Conservation (phyloP, 257 asterid species). For the Nicotiana attenuata region DNA sequence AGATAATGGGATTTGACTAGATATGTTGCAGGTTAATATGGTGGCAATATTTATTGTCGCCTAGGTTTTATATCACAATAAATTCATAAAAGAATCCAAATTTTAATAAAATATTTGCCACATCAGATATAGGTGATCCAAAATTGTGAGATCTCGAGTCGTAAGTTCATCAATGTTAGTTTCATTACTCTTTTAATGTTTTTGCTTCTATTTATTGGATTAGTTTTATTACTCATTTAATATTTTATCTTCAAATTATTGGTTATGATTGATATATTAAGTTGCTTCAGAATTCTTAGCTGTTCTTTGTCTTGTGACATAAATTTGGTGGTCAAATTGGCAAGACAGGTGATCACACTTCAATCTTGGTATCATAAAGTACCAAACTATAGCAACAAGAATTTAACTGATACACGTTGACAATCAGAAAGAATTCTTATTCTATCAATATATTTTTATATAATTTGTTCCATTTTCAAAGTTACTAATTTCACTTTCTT, state of each 20-base stretch:
- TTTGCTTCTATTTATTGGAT: not conserved
- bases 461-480: not conserved
- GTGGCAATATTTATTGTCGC: not conserved
- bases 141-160: not conserved
- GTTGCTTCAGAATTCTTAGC: not conserved
- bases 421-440: no score
- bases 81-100: no score
- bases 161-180: not conserved
- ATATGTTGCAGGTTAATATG: not conserved
- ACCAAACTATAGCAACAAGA: no score
- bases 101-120: no score
- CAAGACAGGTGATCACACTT: not conserved
- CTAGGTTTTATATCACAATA: not conserved
- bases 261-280: not conserved
- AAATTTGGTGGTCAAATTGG: not conserved
- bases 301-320: not conserved
- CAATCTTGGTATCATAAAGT: not conserved
- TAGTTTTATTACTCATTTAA: not conserved
- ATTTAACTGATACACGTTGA: no score
- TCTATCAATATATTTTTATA: no score
- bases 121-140: no score
- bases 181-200: not conserved
- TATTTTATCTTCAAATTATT: not conserved
- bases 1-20: not conserved
- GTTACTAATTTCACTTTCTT: not conserved